Evolutionary conservation across 2,329 filamentous ascomycete species (phyloP).

Genomic region (Zymoseptoria passerinii): DNA sequence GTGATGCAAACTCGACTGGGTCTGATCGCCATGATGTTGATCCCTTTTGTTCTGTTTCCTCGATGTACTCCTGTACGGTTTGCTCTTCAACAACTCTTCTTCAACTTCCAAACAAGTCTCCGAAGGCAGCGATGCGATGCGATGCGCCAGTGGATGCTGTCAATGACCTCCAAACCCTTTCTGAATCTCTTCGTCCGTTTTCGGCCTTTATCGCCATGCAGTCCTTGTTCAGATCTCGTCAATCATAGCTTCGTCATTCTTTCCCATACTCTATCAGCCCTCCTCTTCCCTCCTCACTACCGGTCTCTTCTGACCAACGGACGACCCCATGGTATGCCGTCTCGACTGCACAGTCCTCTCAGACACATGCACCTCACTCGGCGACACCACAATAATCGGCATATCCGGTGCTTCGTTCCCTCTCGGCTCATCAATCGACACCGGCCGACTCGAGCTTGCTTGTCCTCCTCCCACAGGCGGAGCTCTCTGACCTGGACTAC

Average conservation of each 20-base stretch:
- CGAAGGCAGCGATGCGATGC: neutral
- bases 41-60: too few species aligned
- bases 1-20: too few species aligned
- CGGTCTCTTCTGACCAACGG: neutral
- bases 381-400: slow-evolving; percentile 6
- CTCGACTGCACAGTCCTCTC: neutral
- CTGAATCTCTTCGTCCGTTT: neutral
- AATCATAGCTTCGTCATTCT: neutral
- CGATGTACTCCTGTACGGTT: too few species aligned
- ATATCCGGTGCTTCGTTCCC: neutral
- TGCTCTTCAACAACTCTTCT: too few species aligned
- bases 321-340: neutral
- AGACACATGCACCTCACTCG: slow-evolving; percentile 37
- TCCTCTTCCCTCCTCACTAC: neutral
- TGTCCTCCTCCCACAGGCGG: neutral
- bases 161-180: neutral
- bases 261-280: neutral
- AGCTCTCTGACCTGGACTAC: slow-evolving; percentile 1
- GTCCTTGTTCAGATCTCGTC: neutral
- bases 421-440: neutral
- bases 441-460: neutral
- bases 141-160: neutral
- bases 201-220: neutral
- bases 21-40: too few species aligned
- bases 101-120: too few species aligned